phyloP scores from a whole-genome alignment of 768 basidiomycete genomes.

The Tubosaeta sp. region DNA sequence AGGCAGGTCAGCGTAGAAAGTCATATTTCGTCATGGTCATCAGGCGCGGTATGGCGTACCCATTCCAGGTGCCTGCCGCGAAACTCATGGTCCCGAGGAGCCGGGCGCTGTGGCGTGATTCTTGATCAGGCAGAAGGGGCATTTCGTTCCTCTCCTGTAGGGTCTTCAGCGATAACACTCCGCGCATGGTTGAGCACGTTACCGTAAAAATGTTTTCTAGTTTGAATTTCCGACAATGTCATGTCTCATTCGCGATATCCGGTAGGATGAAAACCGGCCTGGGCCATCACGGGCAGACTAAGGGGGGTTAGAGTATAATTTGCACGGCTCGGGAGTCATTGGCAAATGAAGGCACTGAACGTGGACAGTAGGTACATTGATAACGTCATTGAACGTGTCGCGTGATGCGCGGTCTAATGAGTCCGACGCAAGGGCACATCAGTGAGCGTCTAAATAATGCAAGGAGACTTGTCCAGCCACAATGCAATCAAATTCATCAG shows the following conservation, averaged over 20 bases:
- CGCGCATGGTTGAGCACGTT: constrained; percentile 4
- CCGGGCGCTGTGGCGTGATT: constrained; percentile 6
- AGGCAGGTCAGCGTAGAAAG: constrained; percentile 6
- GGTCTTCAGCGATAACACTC: constrained; percentile 7
- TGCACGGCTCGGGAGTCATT: not conserved
- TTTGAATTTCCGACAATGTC: constrained; percentile 3
- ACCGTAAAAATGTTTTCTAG: not conserved
- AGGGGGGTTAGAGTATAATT: not conserved
- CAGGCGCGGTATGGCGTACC: not conserved
- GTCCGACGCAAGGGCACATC: not conserved
- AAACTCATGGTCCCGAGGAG: constrained; percentile 5
- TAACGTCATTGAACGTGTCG: constrained; percentile 5
- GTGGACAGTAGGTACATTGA: constrained; percentile 8
- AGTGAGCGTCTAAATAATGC: not conserved
- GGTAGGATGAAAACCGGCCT: not conserved
- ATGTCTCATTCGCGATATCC: constrained; percentile 1
- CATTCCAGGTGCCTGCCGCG: constrained; percentile 15
- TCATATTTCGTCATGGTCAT: constrained; percentile 7
- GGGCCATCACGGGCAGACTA: not conserved
- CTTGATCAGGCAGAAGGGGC: not conserved
- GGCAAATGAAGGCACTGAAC: not conserved
- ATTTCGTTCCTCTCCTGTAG: not conserved
- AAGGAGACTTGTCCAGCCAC: constrained; percentile 15
- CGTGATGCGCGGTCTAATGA: constrained; percentile 3
- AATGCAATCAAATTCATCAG: constrained; percentile 7